Base-by-base conservation (phyloP, 1,139 yeast species). In the Candida dubliniensis region DNA sequence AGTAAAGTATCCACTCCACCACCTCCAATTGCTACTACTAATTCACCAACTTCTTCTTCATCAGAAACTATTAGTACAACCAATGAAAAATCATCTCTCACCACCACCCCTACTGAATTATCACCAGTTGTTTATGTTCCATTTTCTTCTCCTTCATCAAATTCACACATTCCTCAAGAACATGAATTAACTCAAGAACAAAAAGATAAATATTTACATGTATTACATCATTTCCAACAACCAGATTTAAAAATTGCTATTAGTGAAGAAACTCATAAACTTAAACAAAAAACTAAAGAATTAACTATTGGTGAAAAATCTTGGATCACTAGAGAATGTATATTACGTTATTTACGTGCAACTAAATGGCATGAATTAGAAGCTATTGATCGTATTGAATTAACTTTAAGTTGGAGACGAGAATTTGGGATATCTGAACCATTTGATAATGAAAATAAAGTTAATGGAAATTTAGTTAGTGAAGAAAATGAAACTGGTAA, bases 161-260 rank as follows among this genome's bases (percentile, higher is more conserved):
- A 63, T 29, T 67, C 85, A 33, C 61, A 59, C 34, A 77, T 82
- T 3, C 93, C 93, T 0, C 58, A 61, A 36, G 78, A 73, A 14
- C 61, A 61, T 6, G 63, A 69, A 40, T 69, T 91, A 39, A 70
- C 77, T 1, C 60, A 61, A 1, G 82, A 77, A 15, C 85, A 93
- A 63, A 61, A 71, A 46, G 63, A 60, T 13, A 84, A 82, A 66
- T 91, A 84, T 57, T 56, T 68, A 13, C 61, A 64, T 23, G 87
- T 90, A 1, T 68, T 84, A 43, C 61, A 67, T 36, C 81, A 87
- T 63, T 85, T 89, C 61, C 70, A 70, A 45, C 63, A 74, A 40
- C 69, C 74, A 1, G 76, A 71, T 6, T 63, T 75, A 40, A 52
- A 53, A 18, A 59, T 76, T 4, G 69, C 76, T 0, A 51, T 57